Conservation (phyloP, 2,329 filamentous ascomycete species). For the Trichophyton rubrum region DNA sequence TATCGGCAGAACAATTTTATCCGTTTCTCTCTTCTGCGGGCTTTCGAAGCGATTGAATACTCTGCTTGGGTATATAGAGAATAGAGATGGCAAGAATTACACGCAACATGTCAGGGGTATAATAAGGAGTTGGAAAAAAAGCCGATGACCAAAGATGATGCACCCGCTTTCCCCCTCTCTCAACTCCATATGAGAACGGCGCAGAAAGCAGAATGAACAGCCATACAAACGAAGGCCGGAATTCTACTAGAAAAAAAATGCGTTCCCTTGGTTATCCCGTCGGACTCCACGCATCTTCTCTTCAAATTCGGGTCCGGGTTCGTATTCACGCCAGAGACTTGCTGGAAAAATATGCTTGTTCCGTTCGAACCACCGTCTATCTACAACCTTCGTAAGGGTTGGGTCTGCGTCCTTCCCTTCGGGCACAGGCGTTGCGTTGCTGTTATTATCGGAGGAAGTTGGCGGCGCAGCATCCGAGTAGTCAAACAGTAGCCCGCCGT, state of each 20-base stretch:
- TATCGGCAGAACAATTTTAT: background rate
- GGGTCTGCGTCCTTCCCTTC: conserved; percentile 73
- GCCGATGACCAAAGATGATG: background rate
- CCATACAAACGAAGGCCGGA: background rate
- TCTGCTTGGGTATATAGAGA: background rate
- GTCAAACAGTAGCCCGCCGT: conserved; percentile 66
- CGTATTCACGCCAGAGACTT: conserved; percentile 90
- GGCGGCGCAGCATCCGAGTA: conserved; percentile 44
- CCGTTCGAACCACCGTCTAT: conserved; percentile 89
- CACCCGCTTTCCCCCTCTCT: background rate
- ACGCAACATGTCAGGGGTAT: background rate
- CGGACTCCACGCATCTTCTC: conserved; percentile 55
- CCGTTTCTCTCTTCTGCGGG: too few relatives aligned
- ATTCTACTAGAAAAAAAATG: conserved; percentile 63
- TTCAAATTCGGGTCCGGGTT: conserved; percentile 66
- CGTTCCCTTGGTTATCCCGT: conserved; percentile 78
- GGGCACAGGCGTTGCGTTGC: conserved; percentile 40
- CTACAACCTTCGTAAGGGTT: conserved; percentile 78
- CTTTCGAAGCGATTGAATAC: background rate
- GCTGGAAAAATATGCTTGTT: conserved; percentile 98
- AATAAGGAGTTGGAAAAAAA: background rate
- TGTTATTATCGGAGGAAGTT: conserved; percentile 23
- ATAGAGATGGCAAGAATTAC: background rate
- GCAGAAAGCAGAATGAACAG: background rate
- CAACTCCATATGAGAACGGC: background rate